phyloP scores from a whole-genome alignment of 1,284 basidiomycete genomes.

The Melampsora larici-populina region DNA sequence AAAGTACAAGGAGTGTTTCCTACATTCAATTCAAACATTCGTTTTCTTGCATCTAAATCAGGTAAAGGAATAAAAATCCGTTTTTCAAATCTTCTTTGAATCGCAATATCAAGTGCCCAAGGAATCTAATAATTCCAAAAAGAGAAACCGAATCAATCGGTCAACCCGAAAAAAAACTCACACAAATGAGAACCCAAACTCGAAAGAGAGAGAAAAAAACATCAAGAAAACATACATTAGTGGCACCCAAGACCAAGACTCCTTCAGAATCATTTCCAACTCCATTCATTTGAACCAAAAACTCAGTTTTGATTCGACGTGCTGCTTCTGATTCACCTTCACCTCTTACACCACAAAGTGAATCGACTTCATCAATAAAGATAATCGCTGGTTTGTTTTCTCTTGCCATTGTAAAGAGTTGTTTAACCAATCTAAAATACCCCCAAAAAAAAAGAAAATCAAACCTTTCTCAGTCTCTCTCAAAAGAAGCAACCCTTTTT shows the following conservation, averaged over 20 bases:
- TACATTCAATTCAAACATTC: slow-evolving; percentile 96
- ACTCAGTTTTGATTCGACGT: slow-evolving; percentile 95
- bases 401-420: slow-evolving; percentile 92
- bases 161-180: too few relatives aligned
- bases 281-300: slow-evolving; percentile 90
- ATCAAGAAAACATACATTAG: slow-evolving; percentile 72
- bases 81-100: slow-evolving; percentile 98
- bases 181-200: neutral
- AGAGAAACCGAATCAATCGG: neutral
- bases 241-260: slow-evolving; percentile 95
- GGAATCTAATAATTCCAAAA: slow-evolving; percentile 44
- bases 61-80: slow-evolving; percentile 97
- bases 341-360: slow-evolving; percentile 86
- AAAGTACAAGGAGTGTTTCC: slow-evolving; percentile 88
- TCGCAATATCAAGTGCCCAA: slow-evolving; percentile 84
- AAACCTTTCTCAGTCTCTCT: too few relatives aligned
- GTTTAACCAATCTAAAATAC: slow-evolving; percentile 91
- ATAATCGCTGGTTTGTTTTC: slow-evolving; percentile 97
- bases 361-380: slow-evolving; percentile 98
- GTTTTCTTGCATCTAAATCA: slow-evolving; percentile 82
- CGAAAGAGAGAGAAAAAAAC: neutral
- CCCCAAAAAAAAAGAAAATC: neutral
- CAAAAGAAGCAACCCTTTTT: too few relatives aligned
- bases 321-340: slow-evolving; percentile 96
- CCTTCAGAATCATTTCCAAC: slow-evolving; percentile 97